Conservation (phyloP, 805 yeast genomes). For the Pichia cabralensis region DNA sequence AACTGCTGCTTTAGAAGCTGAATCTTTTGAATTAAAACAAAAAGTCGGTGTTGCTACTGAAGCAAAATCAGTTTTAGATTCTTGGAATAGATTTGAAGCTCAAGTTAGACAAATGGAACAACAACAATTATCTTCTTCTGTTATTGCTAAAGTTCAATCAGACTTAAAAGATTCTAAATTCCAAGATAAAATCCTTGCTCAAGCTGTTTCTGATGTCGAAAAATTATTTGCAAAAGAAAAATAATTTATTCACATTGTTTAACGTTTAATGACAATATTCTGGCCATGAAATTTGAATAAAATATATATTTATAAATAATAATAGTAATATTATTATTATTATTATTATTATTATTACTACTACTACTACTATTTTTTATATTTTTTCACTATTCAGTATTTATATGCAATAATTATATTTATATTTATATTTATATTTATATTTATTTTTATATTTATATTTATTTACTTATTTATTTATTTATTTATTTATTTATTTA, state of each 20-base stretch:
- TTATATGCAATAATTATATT: too few relatives aligned
- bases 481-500: background rate
- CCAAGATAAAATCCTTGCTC: constrained; percentile 86
- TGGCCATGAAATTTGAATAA: too few relatives aligned
- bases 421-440: too few relatives aligned
- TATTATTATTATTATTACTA: too few relatives aligned
- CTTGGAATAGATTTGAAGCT: constrained; percentile 98
- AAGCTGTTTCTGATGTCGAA: constrained; percentile 89
- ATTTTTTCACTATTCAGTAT: too few relatives aligned
- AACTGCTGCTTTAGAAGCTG: constrained; percentile 92
- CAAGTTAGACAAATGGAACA: constrained; percentile 95
- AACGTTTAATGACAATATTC: too few relatives aligned
- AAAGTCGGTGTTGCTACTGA: constrained; percentile 75
- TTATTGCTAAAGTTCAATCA: constrained; percentile 79
- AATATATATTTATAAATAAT: too few relatives aligned
- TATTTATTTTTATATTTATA: constrained; percentile 1
- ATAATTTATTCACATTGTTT: constrained; percentile 10
- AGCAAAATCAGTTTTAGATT: constrained; percentile 92
- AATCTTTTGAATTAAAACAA: constrained; percentile 89
- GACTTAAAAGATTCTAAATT: constrained; percentile 80
- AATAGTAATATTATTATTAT: too few relatives aligned
- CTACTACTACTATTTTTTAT: too few relatives aligned
- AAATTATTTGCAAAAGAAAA: constrained; percentile 47
- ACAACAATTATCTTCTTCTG: constrained; percentile 77
- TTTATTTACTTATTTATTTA: constrained; percentile 9